Percentiles rank a stretch among this genome's conserved stretches.
These are phyloP conservation scores for Pseudocercospora crystallina DNA, from an alignment of 2,329 filamentous ascomycete genomes.

Conservation along the genomic window DNA sequence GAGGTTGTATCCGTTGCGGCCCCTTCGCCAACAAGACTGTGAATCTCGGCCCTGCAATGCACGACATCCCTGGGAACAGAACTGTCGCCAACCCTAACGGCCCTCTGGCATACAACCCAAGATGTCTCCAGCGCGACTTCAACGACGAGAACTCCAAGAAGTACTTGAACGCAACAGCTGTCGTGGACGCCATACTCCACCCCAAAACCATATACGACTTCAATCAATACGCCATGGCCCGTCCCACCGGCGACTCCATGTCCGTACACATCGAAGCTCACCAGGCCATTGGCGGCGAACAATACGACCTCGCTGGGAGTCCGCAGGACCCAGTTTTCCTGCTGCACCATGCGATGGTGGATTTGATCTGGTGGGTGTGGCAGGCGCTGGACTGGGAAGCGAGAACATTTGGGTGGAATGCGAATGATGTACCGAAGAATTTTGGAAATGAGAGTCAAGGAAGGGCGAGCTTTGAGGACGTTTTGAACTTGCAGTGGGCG, in stretches of 20 bases:
- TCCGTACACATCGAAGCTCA: constrained; percentile 11
- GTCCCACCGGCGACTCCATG: constrained; percentile 11
- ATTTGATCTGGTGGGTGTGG: constrained; percentile 53
- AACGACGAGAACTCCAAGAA: constrained; percentile 29
- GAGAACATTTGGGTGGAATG: neutral
- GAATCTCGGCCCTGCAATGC: constrained; percentile 20
- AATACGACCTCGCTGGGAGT: constrained; percentile 30
- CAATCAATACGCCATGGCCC: constrained; percentile 15
- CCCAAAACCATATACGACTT: constrained; percentile 22
- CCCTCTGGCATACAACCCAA: constrained; percentile 25
- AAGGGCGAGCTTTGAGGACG: neutral
- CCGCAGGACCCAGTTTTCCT: constrained; percentile 49
- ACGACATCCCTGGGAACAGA: constrained; percentile 14
- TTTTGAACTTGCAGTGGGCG: neutral
- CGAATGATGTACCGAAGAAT: constrained; percentile 36
- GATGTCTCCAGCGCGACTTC: constrained; percentile 28
- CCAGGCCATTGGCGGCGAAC: constrained; percentile 14
- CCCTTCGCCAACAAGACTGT: constrained; percentile 47
- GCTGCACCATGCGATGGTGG: constrained; percentile 50
- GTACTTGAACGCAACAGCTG: neutral
- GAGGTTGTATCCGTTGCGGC: constrained; percentile 54
- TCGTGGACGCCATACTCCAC: constrained; percentile 36
- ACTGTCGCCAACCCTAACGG: constrained; percentile 19
- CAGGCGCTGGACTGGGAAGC: constrained; percentile 43
- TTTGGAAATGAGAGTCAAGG: constrained; percentile 49